Evolutionary conservation across 73 alveolate genomes (phyloP).

Genomic region (Tetrahymena borealis): DNA sequence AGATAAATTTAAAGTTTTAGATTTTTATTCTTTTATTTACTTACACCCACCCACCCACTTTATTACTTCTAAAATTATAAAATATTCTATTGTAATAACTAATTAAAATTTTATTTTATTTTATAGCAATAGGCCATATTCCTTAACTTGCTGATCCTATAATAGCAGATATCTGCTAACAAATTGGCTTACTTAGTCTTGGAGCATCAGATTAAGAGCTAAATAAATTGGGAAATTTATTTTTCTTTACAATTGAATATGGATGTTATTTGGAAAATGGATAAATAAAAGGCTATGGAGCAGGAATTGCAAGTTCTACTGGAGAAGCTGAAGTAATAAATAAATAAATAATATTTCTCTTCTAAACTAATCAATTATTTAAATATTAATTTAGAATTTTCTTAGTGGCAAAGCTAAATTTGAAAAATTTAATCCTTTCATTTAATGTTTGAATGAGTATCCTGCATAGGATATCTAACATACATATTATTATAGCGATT

Average conservation of each 20-base stretch:
- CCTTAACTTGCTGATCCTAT: slow-evolving; percentile 58
- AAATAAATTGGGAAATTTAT: slow-evolving; percentile 17
- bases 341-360: too few relatives aligned
- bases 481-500: slow-evolving; percentile 11
- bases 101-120: not conserved
- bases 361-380: too few relatives aligned
- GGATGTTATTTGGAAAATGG: slow-evolving; percentile 19
- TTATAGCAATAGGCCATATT: slow-evolving; percentile 58
- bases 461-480: slow-evolving; percentile 4
- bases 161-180: slow-evolving; percentile 62
- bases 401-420: slow-evolving; percentile 6
- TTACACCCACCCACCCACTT: too few relatives aligned
- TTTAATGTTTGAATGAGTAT: not conserved
- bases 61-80: too few relatives aligned
- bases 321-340: slow-evolving; percentile 11
- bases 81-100: too few relatives aligned
- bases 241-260: slow-evolving; percentile 15
- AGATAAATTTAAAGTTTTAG: too few relatives aligned
- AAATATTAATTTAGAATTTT: not conserved
- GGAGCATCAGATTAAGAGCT: slow-evolving; percentile 36
- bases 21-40: too few relatives aligned
- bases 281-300: slow-evolving; percentile 27
- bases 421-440: slow-evolving; percentile 24
- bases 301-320: slow-evolving; percentile 23
- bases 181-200: slow-evolving; percentile 58